Conservation (phyloP, 2,329 filamentous ascomycete genomes). For the Sporothrix phasma region DNA sequence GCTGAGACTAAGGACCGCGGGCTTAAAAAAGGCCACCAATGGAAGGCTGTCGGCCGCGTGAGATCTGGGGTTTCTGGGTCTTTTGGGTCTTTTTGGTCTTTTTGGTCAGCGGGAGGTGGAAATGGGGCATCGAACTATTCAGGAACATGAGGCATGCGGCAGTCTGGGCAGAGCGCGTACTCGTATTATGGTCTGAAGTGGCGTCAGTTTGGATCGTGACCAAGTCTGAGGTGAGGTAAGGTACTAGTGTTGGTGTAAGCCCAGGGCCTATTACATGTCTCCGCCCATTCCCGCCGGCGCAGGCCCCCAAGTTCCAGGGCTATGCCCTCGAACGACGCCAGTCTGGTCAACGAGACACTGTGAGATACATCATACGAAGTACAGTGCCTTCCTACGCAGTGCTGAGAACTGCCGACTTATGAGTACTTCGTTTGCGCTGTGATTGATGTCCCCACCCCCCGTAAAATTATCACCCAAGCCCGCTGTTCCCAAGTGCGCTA, state of each 20-base stretch:
- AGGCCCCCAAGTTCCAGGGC: neutral
- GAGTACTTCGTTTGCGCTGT: too few species aligned
- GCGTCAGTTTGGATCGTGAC: neutral
- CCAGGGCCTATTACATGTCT: neutral
- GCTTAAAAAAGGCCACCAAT: constrained; percentile 6
- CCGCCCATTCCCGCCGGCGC: neutral
- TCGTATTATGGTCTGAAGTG: neutral
- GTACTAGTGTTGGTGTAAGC: neutral
- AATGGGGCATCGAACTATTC: too few species aligned
- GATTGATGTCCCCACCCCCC: too few species aligned
- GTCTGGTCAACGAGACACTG: too few species aligned
- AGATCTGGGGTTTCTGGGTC: neutral
- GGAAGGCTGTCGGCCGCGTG: neutral
- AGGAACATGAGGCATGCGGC: neutral
- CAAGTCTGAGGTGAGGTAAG: neutral
- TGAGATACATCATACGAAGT: too few species aligned
- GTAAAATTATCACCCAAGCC: too few species aligned
- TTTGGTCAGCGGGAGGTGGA: too few species aligned
- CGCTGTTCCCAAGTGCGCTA: too few species aligned
- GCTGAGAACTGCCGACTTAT: too few species aligned
- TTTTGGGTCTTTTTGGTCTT: neutral
- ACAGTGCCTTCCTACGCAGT: too few species aligned
- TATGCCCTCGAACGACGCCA: neutral
- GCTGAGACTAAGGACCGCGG: neutral
- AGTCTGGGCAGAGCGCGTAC: neutral